Conservation (phyloP, 768 basidiomycete genomes). For the Panus rudis region DNA sequence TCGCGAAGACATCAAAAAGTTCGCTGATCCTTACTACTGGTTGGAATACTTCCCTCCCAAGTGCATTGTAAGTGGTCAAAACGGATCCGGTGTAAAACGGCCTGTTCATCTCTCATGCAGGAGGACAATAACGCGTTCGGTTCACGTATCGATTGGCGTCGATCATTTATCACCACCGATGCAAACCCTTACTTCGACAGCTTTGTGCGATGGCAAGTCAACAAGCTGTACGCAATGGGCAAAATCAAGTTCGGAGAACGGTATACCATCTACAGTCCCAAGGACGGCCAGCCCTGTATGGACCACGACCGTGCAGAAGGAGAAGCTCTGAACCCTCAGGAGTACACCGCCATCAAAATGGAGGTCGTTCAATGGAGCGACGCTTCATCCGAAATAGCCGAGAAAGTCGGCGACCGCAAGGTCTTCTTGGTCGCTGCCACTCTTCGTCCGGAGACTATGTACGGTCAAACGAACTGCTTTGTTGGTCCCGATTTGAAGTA, state of each 20-base stretch:
- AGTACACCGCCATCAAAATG: constrained; percentile 95
- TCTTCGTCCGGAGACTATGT: constrained; percentile 96
- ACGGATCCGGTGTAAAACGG: not conserved
- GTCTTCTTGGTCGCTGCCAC: constrained; percentile 95
- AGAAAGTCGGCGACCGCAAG: constrained; percentile 68
- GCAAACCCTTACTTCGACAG: constrained; percentile 96
- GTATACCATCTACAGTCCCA: constrained; percentile 97
- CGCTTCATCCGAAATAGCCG: constrained; percentile 54
- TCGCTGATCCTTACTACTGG: constrained; percentile 95
- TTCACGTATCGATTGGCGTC: constrained; percentile 96
- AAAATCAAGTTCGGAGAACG: constrained; percentile 98
- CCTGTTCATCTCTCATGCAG: constrained; percentile 21
- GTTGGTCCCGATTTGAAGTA: constrained; percentile 89
- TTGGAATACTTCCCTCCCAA: constrained; percentile 93
- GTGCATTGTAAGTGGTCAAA: constrained; percentile 62
- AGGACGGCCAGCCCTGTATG: constrained; percentile 99
- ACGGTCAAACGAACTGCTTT: constrained; percentile 98
- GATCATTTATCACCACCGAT: constrained; percentile 89
- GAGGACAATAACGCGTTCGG: constrained; percentile 80
- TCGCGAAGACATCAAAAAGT: constrained; percentile 85
- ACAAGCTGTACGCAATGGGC: constrained; percentile 77
- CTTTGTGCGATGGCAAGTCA: constrained; percentile 98
- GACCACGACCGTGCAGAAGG: constrained; percentile 97
- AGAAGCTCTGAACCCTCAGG: constrained; percentile 91
- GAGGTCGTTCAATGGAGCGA: constrained; percentile 82